Base-by-base conservation (phyloP, 1,284 basidiomycete genomes). In the Mycena sp. region DNA sequence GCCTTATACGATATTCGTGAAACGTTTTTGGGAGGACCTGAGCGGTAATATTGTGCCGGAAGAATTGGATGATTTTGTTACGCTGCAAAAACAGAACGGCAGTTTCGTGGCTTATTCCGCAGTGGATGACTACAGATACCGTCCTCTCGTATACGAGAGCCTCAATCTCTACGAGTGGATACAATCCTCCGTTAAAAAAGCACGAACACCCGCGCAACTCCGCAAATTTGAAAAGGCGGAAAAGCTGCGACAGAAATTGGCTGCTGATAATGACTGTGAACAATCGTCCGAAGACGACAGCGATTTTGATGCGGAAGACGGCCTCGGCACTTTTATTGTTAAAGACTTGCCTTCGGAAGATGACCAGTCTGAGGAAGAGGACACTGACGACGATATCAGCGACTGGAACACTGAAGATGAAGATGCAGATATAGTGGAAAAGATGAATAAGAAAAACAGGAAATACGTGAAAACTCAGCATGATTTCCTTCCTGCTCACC, bases 161-260 rank as follows among this genome's bases (percentile, higher is more conserved):
- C n/a, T 67, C 4, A 67, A 61, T 25, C n/a, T 67, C 1, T 67
- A 61, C 50, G 65, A 67, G 18, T 67, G 65, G 66, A 25, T 67
- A 16, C 66, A 67, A 44, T 54, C 30, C 14, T 34, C 30, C 5
- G 14, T 55, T 22, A 67, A 67, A 34, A 60, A 54, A 18, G 57
- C n/a, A 11, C 34, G 30, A 0, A 34, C 57, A 39, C 34, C 34
- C 3, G 38, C 1, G 7, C 59, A 61, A 14, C 2, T 4, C 11
- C 48, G 16, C 14, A 37, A 67, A 18, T 61, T 67, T 41, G 34
- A 39, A n/a, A 37, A 67, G 14, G 6, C 39, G 2, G 8, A 22
- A 7, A 34, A 65, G 5, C 18, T 46, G 8, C 16, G 46, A 5
- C 2, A 8, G 4, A 14, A 34, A 20, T 25, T 50, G 8, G 48